Evolutionary conservation across 306 rosid species (phyloP), one percentile per base, ranked within the genome.

Genomic region (Ormosia emarginata): DNA sequence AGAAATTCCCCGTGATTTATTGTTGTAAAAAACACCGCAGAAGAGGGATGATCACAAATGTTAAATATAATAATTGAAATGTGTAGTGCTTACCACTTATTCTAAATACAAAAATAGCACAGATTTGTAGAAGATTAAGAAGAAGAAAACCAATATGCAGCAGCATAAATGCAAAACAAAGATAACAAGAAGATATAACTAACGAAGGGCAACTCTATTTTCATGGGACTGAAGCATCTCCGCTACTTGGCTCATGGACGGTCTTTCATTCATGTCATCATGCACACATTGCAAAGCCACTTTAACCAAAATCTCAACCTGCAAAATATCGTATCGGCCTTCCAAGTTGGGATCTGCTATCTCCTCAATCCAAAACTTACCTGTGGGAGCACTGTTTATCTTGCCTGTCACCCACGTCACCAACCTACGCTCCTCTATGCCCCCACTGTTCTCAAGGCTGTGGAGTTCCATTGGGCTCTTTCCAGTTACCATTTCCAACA

Each of bases 401-500:
- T 52, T 85, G 15, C 86, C 89, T 17, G 24, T 84, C 2, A 86
- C 81, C 90, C 92, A 89, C 10, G 39, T 72, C n/a, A 88, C 71
- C 71, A 89, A 32, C 41, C 89, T 72, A 2, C 74, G 85, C 9
- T 87, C 74, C 30, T 85, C 89, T 24, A 77, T 79, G 0, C 63
- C 86, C 9, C 65, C 53, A 6, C 61, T 36, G 32, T 59, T 66
- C 15, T 83, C 83, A 9, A 59, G 4, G 7, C 67, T 37, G 0
- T 79, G 75, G 1, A 81, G 33, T 5, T 63, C 82, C 82, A 50
- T 87, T 2, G 95, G 85, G 5, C 84, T 85, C 53, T 74, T 92
- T 34, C 97, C 95, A 0, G 86, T 92, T 58, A 90, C 79, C 85
- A 89, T 85, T 75, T 92, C 97, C 88, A 92, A 55, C 74, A 88